Evolutionary conservation across 208 protist genomes (phyloP).

Genomic region (Wallacemonas sp.): DNA sequence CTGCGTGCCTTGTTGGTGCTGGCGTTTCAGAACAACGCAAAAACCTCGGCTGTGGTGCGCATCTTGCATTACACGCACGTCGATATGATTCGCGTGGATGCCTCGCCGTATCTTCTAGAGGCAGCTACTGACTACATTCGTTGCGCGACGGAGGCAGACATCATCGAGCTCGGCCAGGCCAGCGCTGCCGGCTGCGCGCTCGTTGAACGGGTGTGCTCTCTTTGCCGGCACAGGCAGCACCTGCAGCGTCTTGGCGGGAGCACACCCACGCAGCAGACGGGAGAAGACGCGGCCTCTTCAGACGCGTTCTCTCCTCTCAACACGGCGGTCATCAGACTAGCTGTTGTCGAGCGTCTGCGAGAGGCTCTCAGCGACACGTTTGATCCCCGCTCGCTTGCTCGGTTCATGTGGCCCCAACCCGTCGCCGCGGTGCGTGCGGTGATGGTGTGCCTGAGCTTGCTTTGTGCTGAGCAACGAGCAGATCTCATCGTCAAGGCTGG

Average conservation of each 20-base stretch:
- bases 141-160: not conserved
- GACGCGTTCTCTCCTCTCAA: not conserved
- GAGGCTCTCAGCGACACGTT: constrained; percentile 26
- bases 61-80: constrained; percentile 11
- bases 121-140: not conserved
- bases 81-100: constrained; percentile 7
- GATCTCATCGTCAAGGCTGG: constrained; percentile 23
- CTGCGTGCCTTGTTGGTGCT: constrained; percentile 9
- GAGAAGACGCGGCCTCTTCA: not conserved
- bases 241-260: too few species aligned
- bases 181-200: constrained; percentile 15
- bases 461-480: constrained; percentile 16
- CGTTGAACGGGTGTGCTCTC: constrained; percentile 15
- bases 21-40: constrained; percentile 8
- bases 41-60: constrained; percentile 12
- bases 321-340: not conserved
- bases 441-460: constrained; percentile 17
- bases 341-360: constrained; percentile 21
- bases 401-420: constrained; percentile 26
- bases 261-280: too few species aligned
- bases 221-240: constrained; percentile 10
- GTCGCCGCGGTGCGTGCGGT: not conserved
- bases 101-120: not conserved
- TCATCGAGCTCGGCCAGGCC: not conserved
- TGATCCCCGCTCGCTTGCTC: constrained; percentile 22